A percentile compares a stretch with the other conserved stretches of the same genome.
These are phyloP conservation scores for Eutrema yunnanense DNA, from an alignment of 345 rosid species.

Conservation along the genomic window DNA sequence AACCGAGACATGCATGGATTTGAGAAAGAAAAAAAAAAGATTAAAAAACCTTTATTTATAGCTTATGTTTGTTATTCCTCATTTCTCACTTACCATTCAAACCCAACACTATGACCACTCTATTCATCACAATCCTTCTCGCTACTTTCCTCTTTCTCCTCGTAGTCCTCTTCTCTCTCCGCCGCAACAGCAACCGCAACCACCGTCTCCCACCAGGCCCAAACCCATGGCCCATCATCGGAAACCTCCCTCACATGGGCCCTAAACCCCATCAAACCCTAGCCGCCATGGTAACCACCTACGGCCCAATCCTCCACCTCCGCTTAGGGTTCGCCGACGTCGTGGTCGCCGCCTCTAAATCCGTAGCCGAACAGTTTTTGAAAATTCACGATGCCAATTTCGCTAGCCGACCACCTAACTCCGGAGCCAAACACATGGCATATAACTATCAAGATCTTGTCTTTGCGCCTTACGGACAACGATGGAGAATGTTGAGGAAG, in stretches of 20 bases:
- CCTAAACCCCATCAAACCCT: conserved; percentile 65
- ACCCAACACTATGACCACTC: conserved; percentile 22
- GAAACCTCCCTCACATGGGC: conserved; percentile 87
- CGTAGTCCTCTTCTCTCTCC: conserved; percentile 2
- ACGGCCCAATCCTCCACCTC: conserved; percentile 84
- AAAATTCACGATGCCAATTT: conserved; percentile 75
- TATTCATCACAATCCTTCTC: conserved; percentile 30
- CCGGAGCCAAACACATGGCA: conserved; percentile 85
- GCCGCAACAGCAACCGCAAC: conserved; percentile 13
- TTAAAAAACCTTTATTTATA: neutral
- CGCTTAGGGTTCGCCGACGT: conserved; percentile 69
- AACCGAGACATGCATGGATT: neutral
- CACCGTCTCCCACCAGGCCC: conserved; percentile 82
- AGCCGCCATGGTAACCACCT: conserved; percentile 43
- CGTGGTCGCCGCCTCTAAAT: conserved; percentile 77
- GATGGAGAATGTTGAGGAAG: conserved; percentile 88
- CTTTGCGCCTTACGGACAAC: conserved; percentile 80
- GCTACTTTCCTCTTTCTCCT: conserved; percentile 25
- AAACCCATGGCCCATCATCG: conserved; percentile 76
- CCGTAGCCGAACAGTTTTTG: conserved; percentile 77
- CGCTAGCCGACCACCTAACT: conserved; percentile 82
- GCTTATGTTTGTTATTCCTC: neutral
- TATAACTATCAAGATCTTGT: conserved; percentile 91
- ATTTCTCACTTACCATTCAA: conserved; percentile 25
- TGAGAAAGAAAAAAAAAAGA: neutral